Conservation (phyloP, 192 early-diverging fungal genomes). For the Umbelopsis sp. region DNA sequence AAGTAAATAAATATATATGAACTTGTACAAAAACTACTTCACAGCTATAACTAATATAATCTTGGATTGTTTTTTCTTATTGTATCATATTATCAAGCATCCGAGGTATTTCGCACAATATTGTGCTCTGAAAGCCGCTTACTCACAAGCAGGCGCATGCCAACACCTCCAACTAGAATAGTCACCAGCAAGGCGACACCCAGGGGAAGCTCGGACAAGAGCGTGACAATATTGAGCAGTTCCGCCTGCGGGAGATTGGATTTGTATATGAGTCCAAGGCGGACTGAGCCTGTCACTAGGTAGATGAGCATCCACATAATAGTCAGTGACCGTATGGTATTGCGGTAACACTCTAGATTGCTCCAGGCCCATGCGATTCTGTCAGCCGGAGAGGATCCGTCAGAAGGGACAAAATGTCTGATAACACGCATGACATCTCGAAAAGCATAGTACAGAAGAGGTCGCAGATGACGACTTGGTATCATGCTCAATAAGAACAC, state of each 20-base stretch:
- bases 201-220: background rate
- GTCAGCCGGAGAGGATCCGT: background rate
- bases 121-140: background rate
- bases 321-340: background rate
- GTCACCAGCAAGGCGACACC: background rate
- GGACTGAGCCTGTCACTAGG: background rate
- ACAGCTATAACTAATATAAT: no score
- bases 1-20: no score
- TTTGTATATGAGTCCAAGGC: background rate
- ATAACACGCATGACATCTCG: background rate
- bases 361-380: background rate
- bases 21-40: no score
- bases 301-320: conserved; percentile 5
- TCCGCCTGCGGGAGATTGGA: background rate
- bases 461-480: background rate
- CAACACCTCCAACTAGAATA: background rate
- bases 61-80: no score
- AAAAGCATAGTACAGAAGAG: background rate
- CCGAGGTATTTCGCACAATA: no score
- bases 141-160: background rate
- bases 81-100: no score
- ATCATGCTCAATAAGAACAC: background rate
- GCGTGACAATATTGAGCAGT: background rate
- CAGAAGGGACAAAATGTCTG: background rate
- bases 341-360: background rate